Evolutionary conservation across 192 early-diverging fungal species (phyloP).

Genomic region (Pecoramyces ruminantium): DNA sequence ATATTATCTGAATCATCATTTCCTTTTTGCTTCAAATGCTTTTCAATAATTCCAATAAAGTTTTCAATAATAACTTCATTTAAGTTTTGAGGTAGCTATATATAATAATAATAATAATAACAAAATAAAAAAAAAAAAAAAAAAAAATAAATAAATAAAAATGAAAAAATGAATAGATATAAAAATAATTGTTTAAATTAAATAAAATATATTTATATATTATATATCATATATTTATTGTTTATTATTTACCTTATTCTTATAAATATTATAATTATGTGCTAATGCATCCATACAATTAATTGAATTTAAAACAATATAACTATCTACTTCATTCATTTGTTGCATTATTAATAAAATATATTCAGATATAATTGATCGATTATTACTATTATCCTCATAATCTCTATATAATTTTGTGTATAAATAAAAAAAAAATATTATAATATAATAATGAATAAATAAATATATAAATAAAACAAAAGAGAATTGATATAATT

Average conservation of each 20-base stretch:
- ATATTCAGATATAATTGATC: slow-evolving; percentile 9
- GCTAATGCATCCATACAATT: background rate
- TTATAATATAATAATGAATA: no score
- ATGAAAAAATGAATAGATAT: no score
- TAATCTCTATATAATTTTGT: slow-evolving; percentile 22
- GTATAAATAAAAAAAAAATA: slow-evolving; percentile 16
- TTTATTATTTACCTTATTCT: slow-evolving; percentile 3
- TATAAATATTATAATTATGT: background rate
- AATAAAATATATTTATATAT: no score
- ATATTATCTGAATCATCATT: slow-evolving; percentile 4
- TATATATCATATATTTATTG: no score
- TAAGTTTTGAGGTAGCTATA: slow-evolving; percentile 14
- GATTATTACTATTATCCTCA: slow-evolving; percentile 17
- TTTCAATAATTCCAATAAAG: slow-evolving; percentile 45
- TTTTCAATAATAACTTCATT: slow-evolving; percentile 38
- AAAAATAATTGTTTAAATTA: no score
- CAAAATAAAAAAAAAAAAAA: no score
- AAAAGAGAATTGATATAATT: no score
- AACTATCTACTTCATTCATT: slow-evolving; percentile 1
- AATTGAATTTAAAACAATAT: slow-evolving; percentile 7
- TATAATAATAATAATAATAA: no score
- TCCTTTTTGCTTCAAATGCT: slow-evolving; percentile 33
- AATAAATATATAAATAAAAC: background rate
- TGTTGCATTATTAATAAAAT: background rate
- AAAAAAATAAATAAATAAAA: no score